Base-by-base conservation (phyloP, 2,329 filamentous ascomycete species). In the Beauveria varroae region DNA sequence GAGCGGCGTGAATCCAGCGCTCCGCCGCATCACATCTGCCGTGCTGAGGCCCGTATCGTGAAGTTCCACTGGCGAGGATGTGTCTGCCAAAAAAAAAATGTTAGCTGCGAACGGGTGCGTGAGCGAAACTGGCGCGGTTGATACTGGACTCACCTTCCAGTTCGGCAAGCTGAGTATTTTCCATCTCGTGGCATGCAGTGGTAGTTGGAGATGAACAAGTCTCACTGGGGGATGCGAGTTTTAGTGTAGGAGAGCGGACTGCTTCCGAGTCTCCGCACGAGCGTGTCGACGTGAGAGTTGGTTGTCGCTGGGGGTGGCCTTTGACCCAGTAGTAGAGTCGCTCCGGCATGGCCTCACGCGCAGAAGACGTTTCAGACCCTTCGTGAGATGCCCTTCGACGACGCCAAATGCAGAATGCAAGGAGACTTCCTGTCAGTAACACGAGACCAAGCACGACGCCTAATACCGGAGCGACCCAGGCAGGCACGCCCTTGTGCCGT, bases 361-460 rank as follows among this genome's bases (percentile, higher is more conserved):
- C 40, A 2, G 57, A 52, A 2, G 51, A 40, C 5, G 34, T 24
- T 22, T 56, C 44, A 3, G 44, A 22, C 8, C 62, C 18, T 8
- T 2, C 14, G 16, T 34, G 26, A 12, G 30, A 14, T 4, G 40
- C 53, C 7, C 16, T 8, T 1, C 55, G 49, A 8, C 79, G 78
- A 8, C 81, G 78, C 72, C 79, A 83, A 22, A 87, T 73, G 22
- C 84, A 74, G 47, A 83, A 75, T 6, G 75, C 74, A 16, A 86
- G 76, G 26, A 80, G 72, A 5, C 81, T 63, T 20, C 79, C 77
- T 1, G 80, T 81, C 46, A 87, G 56, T 54, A 85, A 73, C 50
- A 86, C 78, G 46, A 88, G 65, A 3, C 84, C 85, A 2, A 86
- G 75, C 5, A 87, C 79, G 4, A 86, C 83, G 18, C 85, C 85